phyloP scores from a whole-genome alignment of 495 filamentous ascomycete genomes.

The Aspergillus campestris region DNA sequence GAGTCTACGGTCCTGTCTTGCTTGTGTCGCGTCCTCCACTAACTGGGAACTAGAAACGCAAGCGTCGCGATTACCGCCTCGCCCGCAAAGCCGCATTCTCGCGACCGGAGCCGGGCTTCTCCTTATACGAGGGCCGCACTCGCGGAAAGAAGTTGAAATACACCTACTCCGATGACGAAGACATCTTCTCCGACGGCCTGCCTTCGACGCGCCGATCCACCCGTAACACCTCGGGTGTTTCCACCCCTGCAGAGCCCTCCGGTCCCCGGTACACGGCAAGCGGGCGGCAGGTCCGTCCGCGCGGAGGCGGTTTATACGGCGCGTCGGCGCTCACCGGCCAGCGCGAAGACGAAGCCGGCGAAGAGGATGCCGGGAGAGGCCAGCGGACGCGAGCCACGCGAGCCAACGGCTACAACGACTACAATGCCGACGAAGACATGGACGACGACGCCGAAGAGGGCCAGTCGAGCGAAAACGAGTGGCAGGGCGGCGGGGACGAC shows the following conservation, averaged over 20 bases:
- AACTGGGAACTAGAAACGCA: constrained; percentile 61
- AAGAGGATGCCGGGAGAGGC: constrained; percentile 22
- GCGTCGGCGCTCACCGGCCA: constrained; percentile 56
- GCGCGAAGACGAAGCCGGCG: constrained; percentile 25
- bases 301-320: constrained; percentile 71
- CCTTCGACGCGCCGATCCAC: constrained; percentile 59
- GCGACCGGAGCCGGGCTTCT: constrained; percentile 82
- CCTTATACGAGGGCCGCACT: constrained; percentile 91
- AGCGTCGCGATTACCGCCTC: constrained; percentile 82
- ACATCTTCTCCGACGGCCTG: constrained; percentile 63
- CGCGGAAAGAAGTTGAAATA: constrained; percentile 93
- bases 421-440: constrained; percentile 48
- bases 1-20: constrained; percentile 14
- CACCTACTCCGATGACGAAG: constrained; percentile 88
- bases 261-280: constrained; percentile 85
- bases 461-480: constrained; percentile 48
- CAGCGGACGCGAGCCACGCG: constrained; percentile 25
- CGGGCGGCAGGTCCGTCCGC: constrained; percentile 74
- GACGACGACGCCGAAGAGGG: constrained; percentile 59
- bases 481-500: constrained; percentile 65
- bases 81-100: constrained; percentile 79
- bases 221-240: constrained; percentile 57
- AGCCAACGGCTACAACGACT: constrained; percentile 41
- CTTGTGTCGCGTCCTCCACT: constrained; percentile 12
- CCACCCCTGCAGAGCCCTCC: constrained; percentile 58